A percentile compares a stretch with the other conserved stretches of the same genome.
Evolutionary conservation across 1,284 basidiomycete species (phyloP).

Genomic region (Chondrostereum purpureum): DNA sequence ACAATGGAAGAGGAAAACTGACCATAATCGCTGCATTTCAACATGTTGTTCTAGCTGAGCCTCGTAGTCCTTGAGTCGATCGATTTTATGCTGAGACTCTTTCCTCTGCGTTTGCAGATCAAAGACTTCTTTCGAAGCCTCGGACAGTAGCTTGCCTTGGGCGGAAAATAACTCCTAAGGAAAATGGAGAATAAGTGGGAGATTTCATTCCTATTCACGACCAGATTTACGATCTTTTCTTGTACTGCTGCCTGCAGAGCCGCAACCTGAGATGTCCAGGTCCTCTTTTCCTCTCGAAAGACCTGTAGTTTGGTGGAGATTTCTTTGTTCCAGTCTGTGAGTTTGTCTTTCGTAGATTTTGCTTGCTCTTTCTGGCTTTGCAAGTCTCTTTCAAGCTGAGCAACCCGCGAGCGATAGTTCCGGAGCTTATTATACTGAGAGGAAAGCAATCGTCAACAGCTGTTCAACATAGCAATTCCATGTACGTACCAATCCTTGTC

Average conservation of each 20-base stretch:
- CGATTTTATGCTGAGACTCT: slow-evolving; percentile 67
- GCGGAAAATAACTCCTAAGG: slow-evolving; percentile 60
- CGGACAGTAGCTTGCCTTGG: slow-evolving; percentile 58
- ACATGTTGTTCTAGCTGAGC: slow-evolving; percentile 66
- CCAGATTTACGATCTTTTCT: slow-evolving; percentile 48
- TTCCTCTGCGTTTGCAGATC: slow-evolving; percentile 59
- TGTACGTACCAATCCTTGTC: slow-evolving; percentile 67
- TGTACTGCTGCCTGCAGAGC: slow-evolving; percentile 57
- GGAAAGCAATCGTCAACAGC: slow-evolving; percentile 4
- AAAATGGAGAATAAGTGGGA: slow-evolving; percentile 4
- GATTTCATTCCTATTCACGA: neutral
- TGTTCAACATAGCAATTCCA: neutral
- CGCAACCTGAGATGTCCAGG: slow-evolving; percentile 57
- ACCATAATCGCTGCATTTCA: slow-evolving; percentile 68
- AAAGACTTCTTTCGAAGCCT: slow-evolving; percentile 54
- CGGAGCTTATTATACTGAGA: slow-evolving; percentile 69
- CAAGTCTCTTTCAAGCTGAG: slow-evolving; percentile 53
- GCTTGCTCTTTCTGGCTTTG: slow-evolving; percentile 61
- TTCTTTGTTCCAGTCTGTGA: slow-evolving; percentile 67
- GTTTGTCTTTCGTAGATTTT: slow-evolving; percentile 55
- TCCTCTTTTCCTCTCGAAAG: slow-evolving; percentile 62
- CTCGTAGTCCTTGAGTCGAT: slow-evolving; percentile 67
- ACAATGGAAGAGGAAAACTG: slow-evolving; percentile 18
- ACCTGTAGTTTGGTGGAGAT: slow-evolving; percentile 60
- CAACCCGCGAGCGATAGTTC: slow-evolving; percentile 62